Conservation (phyloP, 2,329 filamentous ascomycete genomes). For the Aspergillus clavatus region DNA sequence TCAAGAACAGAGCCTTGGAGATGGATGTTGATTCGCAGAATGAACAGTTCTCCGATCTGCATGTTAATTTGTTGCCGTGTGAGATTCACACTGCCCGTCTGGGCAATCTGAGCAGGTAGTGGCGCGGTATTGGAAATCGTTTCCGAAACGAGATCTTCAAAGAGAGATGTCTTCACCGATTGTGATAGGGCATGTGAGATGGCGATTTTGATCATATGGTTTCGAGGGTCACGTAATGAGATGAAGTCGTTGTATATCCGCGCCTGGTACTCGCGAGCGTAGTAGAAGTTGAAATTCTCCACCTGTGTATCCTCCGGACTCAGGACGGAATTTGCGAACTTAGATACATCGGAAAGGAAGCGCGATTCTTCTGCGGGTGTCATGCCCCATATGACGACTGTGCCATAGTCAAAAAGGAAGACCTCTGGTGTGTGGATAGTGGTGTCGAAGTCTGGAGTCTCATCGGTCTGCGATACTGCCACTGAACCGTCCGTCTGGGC, state of each 20-base stretch:
- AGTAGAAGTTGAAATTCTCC: slow-evolving; percentile 99
- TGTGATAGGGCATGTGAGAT: slow-evolving; percentile 95
- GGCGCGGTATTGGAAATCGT: slow-evolving; percentile 92
- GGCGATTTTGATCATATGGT: slow-evolving; percentile 96
- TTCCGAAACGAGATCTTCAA: slow-evolving; percentile 89
- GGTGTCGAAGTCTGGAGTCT: slow-evolving; percentile 70
- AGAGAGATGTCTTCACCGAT: slow-evolving; percentile 95
- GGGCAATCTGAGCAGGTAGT: slow-evolving; percentile 85
- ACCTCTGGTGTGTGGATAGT: slow-evolving; percentile 88
- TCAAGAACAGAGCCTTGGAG: slow-evolving; percentile 94
- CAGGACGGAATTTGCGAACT: slow-evolving; percentile 89
- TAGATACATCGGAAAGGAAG: slow-evolving; percentile 88
- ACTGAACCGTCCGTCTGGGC: slow-evolving; percentile 21
- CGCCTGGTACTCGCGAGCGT: slow-evolving; percentile 94
- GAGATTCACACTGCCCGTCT: slow-evolving; percentile 86
- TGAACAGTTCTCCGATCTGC: slow-evolving; percentile 98
- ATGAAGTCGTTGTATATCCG: slow-evolving; percentile 99
- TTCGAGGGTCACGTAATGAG: slow-evolving; percentile 83
- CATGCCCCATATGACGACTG: slow-evolving; percentile 99
- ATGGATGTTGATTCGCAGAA: slow-evolving; percentile 95
- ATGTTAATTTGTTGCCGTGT: slow-evolving; percentile 93
- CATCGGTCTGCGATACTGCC: slow-evolving; percentile 24
- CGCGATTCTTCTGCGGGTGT: slow-evolving; percentile 79
- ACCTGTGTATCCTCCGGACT: slow-evolving; percentile 85
- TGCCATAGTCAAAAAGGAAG: slow-evolving; percentile 95